Evolutionary conservation across 139 green algal genomes (phyloP).

Genomic region (Mesostigma viride): DNA sequence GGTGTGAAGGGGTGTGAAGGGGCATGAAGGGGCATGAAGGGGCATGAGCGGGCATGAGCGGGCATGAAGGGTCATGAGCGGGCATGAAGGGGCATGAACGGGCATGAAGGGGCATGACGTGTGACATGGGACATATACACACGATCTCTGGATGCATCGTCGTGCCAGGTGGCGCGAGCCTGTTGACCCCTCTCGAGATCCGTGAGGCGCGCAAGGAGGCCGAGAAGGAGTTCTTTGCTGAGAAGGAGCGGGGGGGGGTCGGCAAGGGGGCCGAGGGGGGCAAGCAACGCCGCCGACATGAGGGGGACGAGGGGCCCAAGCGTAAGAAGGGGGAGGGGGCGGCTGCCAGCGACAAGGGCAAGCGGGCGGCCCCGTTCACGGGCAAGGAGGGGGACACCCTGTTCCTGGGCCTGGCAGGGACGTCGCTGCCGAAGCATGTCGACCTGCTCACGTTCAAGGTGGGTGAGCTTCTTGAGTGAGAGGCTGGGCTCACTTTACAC

Average conservation of each 20-base stretch:
- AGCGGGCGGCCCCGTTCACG: neutral
- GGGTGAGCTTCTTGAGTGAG: neutral
- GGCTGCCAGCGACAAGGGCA: neutral
- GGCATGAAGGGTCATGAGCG: no score
- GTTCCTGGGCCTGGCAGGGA: neutral
- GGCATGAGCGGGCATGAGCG: no score
- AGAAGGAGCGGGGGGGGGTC: no score
- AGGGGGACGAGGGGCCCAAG: neutral
- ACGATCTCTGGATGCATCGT: no score
- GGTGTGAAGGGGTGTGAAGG: no score
- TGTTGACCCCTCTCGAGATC: constrained; percentile 17
- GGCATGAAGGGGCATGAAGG: no score
- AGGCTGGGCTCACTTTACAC: no score
- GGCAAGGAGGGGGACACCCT: neutral
- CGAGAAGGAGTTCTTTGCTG: constrained; percentile 11
- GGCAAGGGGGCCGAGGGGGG: no score
- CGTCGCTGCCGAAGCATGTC: constrained; percentile 19
- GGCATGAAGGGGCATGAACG: no score
- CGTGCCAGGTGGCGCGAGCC: constrained; percentile 12
- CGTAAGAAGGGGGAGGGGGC: constrained; percentile 7
- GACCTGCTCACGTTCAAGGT: constrained; percentile 27
- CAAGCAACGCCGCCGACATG: no score
- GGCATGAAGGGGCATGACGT: no score
- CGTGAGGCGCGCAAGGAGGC: constrained; percentile 16
- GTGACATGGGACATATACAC: no score